Conservation (phyloP, 805 yeast genomes). For the Myxozyma sirexii region DNA sequence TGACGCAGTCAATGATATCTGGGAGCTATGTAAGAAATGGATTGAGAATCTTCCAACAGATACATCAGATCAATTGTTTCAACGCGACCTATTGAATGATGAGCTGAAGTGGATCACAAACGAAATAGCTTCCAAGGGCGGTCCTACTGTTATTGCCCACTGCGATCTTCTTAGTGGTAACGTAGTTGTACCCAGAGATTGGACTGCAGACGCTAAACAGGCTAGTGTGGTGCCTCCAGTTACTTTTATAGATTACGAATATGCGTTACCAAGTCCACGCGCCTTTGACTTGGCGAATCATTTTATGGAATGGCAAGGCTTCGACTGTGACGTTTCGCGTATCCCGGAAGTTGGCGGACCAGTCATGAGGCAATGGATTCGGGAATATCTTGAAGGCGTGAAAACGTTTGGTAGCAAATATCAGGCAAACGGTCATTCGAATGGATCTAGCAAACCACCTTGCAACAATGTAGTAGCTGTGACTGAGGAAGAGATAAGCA, state of each 20-base stretch:
- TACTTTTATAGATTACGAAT: conserved; percentile 71
- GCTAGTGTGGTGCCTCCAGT: conserved; percentile 40
- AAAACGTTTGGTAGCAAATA: conserved; percentile 14
- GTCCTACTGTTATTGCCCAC: conserved; percentile 61
- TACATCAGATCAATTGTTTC: conserved; percentile 39
- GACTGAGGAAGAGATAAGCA: conserved; percentile 44
- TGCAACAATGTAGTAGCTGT: conserved; percentile 1
- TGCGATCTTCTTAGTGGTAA: conserved; percentile 77
- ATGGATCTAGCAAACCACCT: neutral
- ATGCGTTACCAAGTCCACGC: conserved; percentile 70
- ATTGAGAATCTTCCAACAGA: conserved; percentile 59
- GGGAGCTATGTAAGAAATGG: conserved; percentile 68
- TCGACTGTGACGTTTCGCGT: conserved; percentile 62
- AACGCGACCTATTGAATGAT: conserved; percentile 46
- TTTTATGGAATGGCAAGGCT: conserved; percentile 82
- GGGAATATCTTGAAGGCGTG: conserved; percentile 53
- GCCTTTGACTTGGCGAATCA: conserved; percentile 77
- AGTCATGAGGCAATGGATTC: conserved; percentile 59
- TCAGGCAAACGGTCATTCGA: neutral
- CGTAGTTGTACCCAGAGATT: conserved; percentile 58
- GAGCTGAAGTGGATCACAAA: conserved; percentile 61
- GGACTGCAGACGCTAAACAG: conserved; percentile 13
- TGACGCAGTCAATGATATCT: conserved; percentile 49
- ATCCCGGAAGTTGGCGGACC: conserved; percentile 61
- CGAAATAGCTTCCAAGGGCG: conserved; percentile 51